These are phyloP conservation scores for Phytophthora vignae DNA, from an alignment of 352 stramenopile genomes.

Conservation along the genomic window DNA sequence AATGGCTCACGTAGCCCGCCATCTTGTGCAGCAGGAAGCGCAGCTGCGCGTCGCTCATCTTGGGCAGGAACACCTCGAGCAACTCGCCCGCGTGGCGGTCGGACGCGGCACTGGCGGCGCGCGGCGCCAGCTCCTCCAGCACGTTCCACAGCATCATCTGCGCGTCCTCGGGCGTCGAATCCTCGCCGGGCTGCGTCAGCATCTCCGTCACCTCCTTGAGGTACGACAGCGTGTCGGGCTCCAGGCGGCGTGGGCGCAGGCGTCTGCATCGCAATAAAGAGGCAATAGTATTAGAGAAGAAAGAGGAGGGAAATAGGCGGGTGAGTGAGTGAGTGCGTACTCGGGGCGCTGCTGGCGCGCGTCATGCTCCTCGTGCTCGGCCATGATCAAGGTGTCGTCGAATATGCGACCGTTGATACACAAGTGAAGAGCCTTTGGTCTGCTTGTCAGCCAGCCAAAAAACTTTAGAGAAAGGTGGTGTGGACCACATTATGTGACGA, in stretches of 20 bases:
- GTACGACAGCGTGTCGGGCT: slow-evolving; percentile 84
- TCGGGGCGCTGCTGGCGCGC: slow-evolving; percentile 34
- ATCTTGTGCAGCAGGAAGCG: slow-evolving; percentile 85
- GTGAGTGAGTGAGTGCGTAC: slow-evolving; percentile 18
- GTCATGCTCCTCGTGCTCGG: slow-evolving; percentile 24
- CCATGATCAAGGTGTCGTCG: slow-evolving; percentile 10
- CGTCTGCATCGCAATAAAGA: slow-evolving; percentile 43
- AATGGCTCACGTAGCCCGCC: slow-evolving; percentile 78
- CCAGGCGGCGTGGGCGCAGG: slow-evolving; percentile 73
- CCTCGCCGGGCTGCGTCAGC: slow-evolving; percentile 59
- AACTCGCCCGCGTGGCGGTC: slow-evolving; percentile 79
- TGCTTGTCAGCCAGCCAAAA: slow-evolving; percentile 7
- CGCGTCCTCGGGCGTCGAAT: slow-evolving; percentile 63
- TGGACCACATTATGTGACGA: background rate
- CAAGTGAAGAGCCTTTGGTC: background rate
- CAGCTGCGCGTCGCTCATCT: slow-evolving; percentile 76
- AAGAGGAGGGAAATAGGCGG: too few relatives aligned
- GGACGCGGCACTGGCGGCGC: slow-evolving; percentile 74
- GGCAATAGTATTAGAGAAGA: background rate
- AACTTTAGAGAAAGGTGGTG: background rate
- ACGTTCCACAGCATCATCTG: slow-evolving; percentile 84
- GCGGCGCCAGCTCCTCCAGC: slow-evolving; percentile 78
- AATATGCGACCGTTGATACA: slow-evolving; percentile 13
- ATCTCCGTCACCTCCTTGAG: slow-evolving; percentile 86
- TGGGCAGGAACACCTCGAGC: slow-evolving; percentile 74